Evolutionary conservation across 2,329 filamentous ascomycete species (phyloP).

Genomic region (Ascochyta clinopodiicola): DNA sequence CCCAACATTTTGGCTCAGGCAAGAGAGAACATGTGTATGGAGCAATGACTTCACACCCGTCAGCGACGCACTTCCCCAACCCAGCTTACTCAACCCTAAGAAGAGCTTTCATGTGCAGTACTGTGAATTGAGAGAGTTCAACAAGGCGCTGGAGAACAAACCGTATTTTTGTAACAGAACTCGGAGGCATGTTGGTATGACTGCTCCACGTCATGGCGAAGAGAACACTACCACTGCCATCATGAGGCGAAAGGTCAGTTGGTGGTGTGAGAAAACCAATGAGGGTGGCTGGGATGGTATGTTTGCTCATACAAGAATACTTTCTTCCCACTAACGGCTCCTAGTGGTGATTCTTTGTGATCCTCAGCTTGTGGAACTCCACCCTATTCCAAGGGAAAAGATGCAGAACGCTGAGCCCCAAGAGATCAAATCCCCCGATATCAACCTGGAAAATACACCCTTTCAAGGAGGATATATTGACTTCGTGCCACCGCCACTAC

Average conservation of each 20-base stretch:
- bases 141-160: constrained; percentile 29
- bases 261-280: constrained; percentile 33
- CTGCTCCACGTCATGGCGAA: constrained; percentile 28
- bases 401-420: constrained; percentile 4
- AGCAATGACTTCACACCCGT: constrained; percentile 45
- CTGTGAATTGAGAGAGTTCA: constrained; percentile 43
- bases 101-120: constrained; percentile 42
- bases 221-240: constrained; percentile 37
- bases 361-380: constrained; percentile 32
- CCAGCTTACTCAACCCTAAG: constrained; percentile 35
- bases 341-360: constrained; percentile 43
- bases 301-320: too few species aligned
- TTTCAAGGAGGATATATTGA: constrained; percentile 44
- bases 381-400: constrained; percentile 21
- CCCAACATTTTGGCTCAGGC: constrained; percentile 40
- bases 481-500: constrained; percentile 28
- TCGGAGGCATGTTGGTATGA: constrained; percentile 44
- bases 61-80: constrained; percentile 43
- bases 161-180: constrained; percentile 40
- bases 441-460: constrained; percentile 23
- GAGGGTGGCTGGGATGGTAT: constrained; percentile 42
- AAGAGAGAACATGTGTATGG: constrained; percentile 46
- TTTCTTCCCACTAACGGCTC: background rate
- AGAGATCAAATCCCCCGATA: constrained; percentile 1
- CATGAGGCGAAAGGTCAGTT: constrained; percentile 38